Conservation (phyloP, 495 filamentous ascomycete species). For the Chaetomium tenue region DNA sequence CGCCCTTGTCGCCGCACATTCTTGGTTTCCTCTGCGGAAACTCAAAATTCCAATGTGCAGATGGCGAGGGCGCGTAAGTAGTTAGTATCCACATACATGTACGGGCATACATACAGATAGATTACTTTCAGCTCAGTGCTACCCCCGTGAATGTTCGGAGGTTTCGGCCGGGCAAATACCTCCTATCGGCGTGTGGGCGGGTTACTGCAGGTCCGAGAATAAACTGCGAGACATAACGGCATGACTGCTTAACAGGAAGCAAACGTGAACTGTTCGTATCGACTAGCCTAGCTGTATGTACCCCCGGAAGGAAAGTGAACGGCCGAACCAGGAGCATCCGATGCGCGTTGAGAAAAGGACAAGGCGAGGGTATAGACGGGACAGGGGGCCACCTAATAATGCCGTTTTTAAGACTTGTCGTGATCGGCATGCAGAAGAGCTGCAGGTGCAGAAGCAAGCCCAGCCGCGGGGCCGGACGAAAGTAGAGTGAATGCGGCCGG, state of each 20-base stretch:
- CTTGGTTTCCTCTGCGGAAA: conserved; percentile 1
- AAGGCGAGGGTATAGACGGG: neutral
- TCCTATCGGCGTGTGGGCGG: neutral
- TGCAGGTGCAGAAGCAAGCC: conserved; percentile 19
- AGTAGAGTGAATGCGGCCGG: conserved; percentile 3
- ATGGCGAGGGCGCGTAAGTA: neutral
- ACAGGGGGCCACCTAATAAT: neutral
- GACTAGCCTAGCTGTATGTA: too few species aligned
- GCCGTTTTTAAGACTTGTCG: conserved; percentile 2
- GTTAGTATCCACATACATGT: too few species aligned
- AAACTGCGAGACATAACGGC: neutral
- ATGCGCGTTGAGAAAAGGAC: neutral
- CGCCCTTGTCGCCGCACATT: conserved; percentile 18
- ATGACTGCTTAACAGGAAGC: neutral
- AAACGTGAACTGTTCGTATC: neutral
- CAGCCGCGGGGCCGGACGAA: neutral
- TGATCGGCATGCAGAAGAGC: conserved; percentile 24
- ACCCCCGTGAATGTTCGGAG: neutral
- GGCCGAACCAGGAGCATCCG: neutral
- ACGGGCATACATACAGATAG: neutral
- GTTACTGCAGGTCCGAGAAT: neutral
- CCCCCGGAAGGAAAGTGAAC: neutral
- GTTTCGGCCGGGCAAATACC: conserved; percentile 1
- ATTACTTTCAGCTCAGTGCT: neutral
- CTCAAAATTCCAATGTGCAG: neutral